Percentiles rank a stretch among this genome's conserved stretches.
Conservation (phyloP, 2,329 filamentous ascomycete genomes). For the Zymoseptoria crescenta region DNA sequence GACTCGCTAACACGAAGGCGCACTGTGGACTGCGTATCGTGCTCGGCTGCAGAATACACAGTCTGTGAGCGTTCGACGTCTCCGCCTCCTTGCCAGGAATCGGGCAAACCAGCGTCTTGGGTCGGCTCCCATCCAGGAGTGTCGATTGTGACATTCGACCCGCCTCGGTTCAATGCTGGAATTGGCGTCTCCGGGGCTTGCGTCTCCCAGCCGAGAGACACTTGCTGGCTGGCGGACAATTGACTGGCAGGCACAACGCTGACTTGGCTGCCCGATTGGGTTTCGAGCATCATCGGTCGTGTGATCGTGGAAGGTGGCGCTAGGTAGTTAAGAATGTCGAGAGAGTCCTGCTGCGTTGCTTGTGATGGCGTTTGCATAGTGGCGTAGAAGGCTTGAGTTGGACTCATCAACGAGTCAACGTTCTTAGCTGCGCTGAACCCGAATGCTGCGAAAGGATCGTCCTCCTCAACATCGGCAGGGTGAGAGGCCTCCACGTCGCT, state of each 20-base stretch:
- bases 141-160: constrained; percentile 18
- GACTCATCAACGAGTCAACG: constrained; percentile 24
- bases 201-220: constrained; percentile 32
- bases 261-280: constrained; percentile 13
- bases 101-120: constrained; percentile 26
- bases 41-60: constrained; percentile 12
- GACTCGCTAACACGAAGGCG: constrained; percentile 27
- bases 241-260: constrained; percentile 17
- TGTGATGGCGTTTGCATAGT: constrained; percentile 32
- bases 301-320: constrained; percentile 24
- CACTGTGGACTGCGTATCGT: constrained; percentile 28
- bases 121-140: constrained; percentile 31
- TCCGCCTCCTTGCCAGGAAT: constrained; percentile 18
- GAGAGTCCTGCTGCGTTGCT: constrained; percentile 36
- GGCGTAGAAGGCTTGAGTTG: constrained; percentile 30
- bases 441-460: constrained; percentile 30
- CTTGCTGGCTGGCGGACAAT: constrained; percentile 25
- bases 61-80: constrained; percentile 14
- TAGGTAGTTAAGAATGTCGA: constrained; percentile 28
- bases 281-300: constrained; percentile 4
- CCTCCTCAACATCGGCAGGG: constrained; percentile 9
- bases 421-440: constrained; percentile 20
- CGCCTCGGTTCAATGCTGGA: constrained; percentile 12
- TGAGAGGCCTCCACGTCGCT: constrained; percentile 17
- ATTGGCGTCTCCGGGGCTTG: constrained; percentile 26